Base-by-base conservation (phyloP, 176 grass and related monocot species). In the Areca catechu region DNA sequence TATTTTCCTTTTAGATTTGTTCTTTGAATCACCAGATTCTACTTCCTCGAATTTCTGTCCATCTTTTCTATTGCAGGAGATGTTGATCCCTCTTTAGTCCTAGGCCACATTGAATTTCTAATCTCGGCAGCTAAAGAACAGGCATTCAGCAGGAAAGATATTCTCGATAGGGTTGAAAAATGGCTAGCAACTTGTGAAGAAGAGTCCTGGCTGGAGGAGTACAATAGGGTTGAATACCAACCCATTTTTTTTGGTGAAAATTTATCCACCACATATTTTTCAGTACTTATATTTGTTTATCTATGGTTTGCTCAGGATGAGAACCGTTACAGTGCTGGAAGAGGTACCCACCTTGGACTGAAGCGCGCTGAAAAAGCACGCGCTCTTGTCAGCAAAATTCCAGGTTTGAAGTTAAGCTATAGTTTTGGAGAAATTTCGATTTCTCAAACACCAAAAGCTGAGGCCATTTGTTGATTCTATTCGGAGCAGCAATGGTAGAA, bases 141-240 rank as follows among this genome's bases (percentile, higher is more conserved):
- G 7, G 84, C 81, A 53, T 84, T 88, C 65, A 88, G 75, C 78
- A 75, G 89, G 61, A 94, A 84, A 75, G 84, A 94, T 14, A 70
- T 88, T 17, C 73, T 94, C 1, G 89, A 94, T 61, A 81, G 74
- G 63, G 76, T 79, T 7, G 89, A 94, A 56, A 81, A 54, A 64
- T 94, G 80, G 83, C 77, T 72, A 18, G 77, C 74, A 0, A 84
- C 77, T 20, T 34, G 86, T 1, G 89, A 94, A 47, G 89, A 94
- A 71, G 89, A 94, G 59, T 71, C 74, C 4, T 94, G 89, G 89
- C 84, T 94, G n/a, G 84, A 94, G 23, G 89, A 94, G 66, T 93
- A 93, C 69, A 93, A 52, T 57, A 62, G 67, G 53, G 89, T 87
- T 7, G 24, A 49, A 7, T 7, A n/a, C 21, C 19, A 53, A 53